Evolutionary conservation across 2,329 filamentous ascomycete genomes (phyloP).

Genomic region (Sphaerulina vaccinii): DNA sequence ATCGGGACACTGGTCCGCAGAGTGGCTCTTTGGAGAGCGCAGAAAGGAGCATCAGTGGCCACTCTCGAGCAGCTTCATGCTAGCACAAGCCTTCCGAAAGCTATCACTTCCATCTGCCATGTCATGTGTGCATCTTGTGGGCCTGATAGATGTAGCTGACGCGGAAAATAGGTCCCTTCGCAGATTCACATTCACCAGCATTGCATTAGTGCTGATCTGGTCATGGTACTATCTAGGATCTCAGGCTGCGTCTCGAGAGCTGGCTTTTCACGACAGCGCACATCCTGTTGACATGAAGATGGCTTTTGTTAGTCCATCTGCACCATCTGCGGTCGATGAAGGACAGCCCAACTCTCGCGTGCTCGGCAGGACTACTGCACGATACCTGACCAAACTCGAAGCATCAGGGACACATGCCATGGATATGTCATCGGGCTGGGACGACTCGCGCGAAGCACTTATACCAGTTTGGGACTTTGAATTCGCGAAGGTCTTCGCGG

Average conservation of each 20-base stretch:
- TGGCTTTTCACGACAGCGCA: not conserved
- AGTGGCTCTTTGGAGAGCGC: constrained; percentile 5
- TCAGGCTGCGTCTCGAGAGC: constrained; percentile 3
- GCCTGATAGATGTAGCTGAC: not conserved
- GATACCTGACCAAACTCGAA: constrained; percentile 1
- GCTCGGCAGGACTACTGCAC: not conserved
- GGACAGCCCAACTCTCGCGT: constrained; percentile 1
- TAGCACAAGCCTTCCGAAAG: constrained; percentile 2
- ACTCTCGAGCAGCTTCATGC: constrained; percentile 1
- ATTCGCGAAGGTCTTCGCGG: not conserved
- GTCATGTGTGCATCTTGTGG: not conserved
- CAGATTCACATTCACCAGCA: not conserved
- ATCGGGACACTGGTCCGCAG: not conserved
- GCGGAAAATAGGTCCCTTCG: not conserved
- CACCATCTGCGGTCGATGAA: constrained; percentile 1
- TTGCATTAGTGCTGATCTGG: not conserved
- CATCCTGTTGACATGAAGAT: not conserved
- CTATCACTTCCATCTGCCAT: not conserved
- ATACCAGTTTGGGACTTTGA: constrained; percentile 3
- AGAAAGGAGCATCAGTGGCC: constrained; percentile 1
- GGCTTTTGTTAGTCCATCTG: not conserved
- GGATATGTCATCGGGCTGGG: constrained; percentile 3
- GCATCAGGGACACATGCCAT: constrained; percentile 3
- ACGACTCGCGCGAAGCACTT: constrained; percentile 1
- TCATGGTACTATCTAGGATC: constrained; percentile 6